Percentiles rank a stretch among this genome's conserved stretches.
These are phyloP conservation scores for Hyaloscypha hepaticicola DNA, from an alignment of 495 filamentous ascomycete genomes.

Conservation along the genomic window DNA sequence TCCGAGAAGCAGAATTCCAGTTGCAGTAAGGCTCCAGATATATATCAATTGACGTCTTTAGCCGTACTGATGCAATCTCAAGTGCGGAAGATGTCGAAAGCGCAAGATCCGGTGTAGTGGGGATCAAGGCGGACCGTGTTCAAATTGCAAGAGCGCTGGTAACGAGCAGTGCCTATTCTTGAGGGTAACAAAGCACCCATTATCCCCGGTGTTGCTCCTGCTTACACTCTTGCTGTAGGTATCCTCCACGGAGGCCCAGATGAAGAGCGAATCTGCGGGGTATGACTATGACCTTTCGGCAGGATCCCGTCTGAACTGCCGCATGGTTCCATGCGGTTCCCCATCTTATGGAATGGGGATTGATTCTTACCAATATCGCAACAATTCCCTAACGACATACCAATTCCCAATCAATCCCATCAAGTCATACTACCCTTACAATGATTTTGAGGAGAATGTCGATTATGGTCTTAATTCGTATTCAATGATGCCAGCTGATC, in stretches of 20 bases:
- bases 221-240: constrained; percentile 40
- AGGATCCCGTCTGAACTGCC: constrained; percentile 36
- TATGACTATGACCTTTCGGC: constrained; percentile 46
- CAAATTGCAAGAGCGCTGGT: constrained; percentile 77
- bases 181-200: constrained; percentile 57
- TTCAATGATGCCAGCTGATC: constrained; percentile 35
- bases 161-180: constrained; percentile 72
- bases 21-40: constrained; percentile 57
- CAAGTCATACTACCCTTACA: constrained; percentile 32
- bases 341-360: constrained; percentile 34
- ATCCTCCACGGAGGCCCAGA: constrained; percentile 44
- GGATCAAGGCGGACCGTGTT: constrained; percentile 75
- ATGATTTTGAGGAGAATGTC: constrained; percentile 41
- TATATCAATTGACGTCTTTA: background rate
- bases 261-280: constrained; percentile 38
- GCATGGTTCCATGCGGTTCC: constrained; percentile 31
- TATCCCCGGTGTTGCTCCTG: background rate
- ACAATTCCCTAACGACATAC: constrained; percentile 36
- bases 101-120: constrained; percentile 97
- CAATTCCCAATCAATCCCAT: constrained; percentile 37
- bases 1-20: constrained; percentile 58
- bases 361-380: constrained; percentile 36
- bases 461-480: constrained; percentile 42
- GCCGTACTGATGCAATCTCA: constrained; percentile 25
- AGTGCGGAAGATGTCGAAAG: constrained; percentile 91